Evolutionary conservation across 176 grass and related monocot genomes (phyloP), one percentile per base, ranked within the genome.

Genomic region (Miscanthus lutarioriparius): DNA sequence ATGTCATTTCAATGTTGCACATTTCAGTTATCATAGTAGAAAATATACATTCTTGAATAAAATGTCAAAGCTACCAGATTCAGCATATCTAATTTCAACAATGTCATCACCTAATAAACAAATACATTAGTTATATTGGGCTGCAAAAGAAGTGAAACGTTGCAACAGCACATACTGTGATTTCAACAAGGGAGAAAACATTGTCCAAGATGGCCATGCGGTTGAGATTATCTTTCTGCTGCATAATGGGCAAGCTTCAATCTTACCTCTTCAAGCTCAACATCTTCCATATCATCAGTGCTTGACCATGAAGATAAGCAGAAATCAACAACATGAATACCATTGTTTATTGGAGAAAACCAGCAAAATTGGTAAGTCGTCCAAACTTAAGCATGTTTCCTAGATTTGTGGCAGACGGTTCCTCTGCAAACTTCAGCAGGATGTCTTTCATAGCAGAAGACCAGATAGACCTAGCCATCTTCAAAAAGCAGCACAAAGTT

Each of bases 301-400:
- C 74, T 85, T 83, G 91, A 91, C 96, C 93, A 94, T 63, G 88
- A 96, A 36, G 88, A 88, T 45, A 90, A 65, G 82, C 93, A 99
- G 27, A 88, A 61, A 70, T 96, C 87, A 58, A 96, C 58, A 82
- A 89, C 70, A 72, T 94, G 74, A 70, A 64, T 85, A 77, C 67
- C 85, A 87, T 70, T 81, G 83, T 56, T 43, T 51, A 17, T 37
- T 65, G 76, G 44, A 48, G 83, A 77, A 66, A 84, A 2, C 13
- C 80, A 73, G 84, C 74, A 54, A 69, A 33, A 74, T 83, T 85
- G 23, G 65, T 48, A 54, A 63, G 72, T 66, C 81, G 67, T 79
- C 85, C 88, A 89, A 99, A 99, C 79, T 79, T 94, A 48, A 90
- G 66, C 37, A 96, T 87, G 61, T 88, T 92, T 64, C 88, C 82